Evolutionary conservation across 2,329 filamentous ascomycete genomes (phyloP).

Genomic region (Talaromyces sp.): DNA sequence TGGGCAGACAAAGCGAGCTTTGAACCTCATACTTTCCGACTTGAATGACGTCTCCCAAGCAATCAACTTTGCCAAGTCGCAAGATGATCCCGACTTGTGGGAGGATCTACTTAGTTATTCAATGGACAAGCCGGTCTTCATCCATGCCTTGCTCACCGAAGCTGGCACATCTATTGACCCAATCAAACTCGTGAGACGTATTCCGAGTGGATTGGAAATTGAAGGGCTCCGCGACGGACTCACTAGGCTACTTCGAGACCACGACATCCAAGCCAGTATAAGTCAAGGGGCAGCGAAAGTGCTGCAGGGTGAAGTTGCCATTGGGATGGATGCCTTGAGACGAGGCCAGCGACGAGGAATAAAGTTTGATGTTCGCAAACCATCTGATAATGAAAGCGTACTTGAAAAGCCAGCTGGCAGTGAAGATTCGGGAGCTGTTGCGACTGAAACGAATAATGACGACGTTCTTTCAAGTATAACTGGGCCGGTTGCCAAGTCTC

Average conservation of each 20-base stretch:
- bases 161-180: slow-evolving; percentile 92
- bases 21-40: slow-evolving; percentile 92
- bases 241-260: slow-evolving; percentile 87
- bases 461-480: slow-evolving; percentile 3
- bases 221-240: slow-evolving; percentile 85
- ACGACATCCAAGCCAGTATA: slow-evolving; percentile 92
- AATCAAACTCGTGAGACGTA: slow-evolving; percentile 81
- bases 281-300: slow-evolving; percentile 85
- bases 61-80: slow-evolving; percentile 89
- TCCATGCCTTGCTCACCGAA: slow-evolving; percentile 84
- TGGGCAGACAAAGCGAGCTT: slow-evolving; percentile 83
- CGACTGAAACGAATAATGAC: slow-evolving; percentile 17
- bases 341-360: slow-evolving; percentile 78
- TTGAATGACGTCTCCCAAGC: slow-evolving; percentile 86
- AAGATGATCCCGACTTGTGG: slow-evolving; percentile 90
- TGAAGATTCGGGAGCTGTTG: slow-evolving; percentile 15
- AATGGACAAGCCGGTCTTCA: slow-evolving; percentile 97
- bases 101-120: slow-evolving; percentile 90
- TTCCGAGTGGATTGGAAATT: slow-evolving; percentile 89
- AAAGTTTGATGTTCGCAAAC: slow-evolving; percentile 71
- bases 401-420: background rate
- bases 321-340: slow-evolving; percentile 75
- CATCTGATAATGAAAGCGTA: background rate
- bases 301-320: slow-evolving; percentile 78
- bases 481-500: slow-evolving; percentile 3